phyloP scores from a whole-genome alignment of 2,329 filamentous ascomycete species.

The Diaporthe vaccinii region DNA sequence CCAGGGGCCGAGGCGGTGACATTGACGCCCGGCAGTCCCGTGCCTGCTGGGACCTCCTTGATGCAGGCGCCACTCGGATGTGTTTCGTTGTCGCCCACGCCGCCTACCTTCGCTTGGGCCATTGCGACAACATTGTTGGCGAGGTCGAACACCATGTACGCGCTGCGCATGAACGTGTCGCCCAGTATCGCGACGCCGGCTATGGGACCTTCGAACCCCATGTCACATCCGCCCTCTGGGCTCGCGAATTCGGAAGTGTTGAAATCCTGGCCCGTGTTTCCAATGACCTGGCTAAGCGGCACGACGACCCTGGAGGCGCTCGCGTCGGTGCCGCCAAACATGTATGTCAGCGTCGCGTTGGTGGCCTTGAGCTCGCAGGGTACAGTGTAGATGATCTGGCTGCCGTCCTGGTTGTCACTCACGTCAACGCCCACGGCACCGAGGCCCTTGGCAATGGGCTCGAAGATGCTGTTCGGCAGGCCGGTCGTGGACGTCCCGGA shows the following conservation, averaged over 20 bases:
- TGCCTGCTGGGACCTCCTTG: background rate
- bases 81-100: background rate
- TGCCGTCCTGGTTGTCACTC: background rate
- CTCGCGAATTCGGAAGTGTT: slow-evolving; percentile 13
- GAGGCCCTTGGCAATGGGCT: background rate
- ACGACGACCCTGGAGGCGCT: background rate
- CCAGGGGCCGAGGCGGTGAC: slow-evolving; percentile 2
- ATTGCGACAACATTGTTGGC: slow-evolving; percentile 64
- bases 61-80: background rate
- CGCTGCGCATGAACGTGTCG: slow-evolving; percentile 67
- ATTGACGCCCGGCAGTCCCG: background rate
- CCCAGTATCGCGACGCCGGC: slow-evolving; percentile 53
- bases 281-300: background rate
- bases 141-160: slow-evolving; percentile 68
- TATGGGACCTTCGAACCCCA: slow-evolving; percentile 21
- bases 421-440: background rate
- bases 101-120: slow-evolving; percentile 57
- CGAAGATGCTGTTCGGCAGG: slow-evolving; percentile 12
- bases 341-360: background rate
- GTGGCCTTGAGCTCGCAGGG: slow-evolving; percentile 1
- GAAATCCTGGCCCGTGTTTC: background rate
- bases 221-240: background rate
- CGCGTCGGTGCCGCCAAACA: background rate
- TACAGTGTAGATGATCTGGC: background rate
- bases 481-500: slow-evolving; percentile 14